Evolutionary conservation across 1,139 yeast species (phyloP).

Genomic region (Yamadazyma aaseri): DNA sequence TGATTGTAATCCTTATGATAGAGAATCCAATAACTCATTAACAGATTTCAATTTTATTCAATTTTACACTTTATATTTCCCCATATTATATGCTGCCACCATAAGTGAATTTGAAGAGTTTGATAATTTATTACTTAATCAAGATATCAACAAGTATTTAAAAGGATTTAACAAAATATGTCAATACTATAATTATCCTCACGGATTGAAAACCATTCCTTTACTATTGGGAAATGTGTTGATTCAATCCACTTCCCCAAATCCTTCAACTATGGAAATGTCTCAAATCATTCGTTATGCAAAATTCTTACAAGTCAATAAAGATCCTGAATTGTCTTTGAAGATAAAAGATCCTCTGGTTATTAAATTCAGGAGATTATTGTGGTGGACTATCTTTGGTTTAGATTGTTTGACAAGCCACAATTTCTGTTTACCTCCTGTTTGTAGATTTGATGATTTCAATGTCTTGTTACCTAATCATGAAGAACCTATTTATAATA

Average conservation of each 20-base stretch:
- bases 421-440: conserved; percentile 57
- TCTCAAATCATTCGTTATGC: conserved; percentile 52
- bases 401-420: conserved; percentile 58
- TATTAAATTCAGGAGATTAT: conserved; percentile 51
- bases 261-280: conserved; percentile 54
- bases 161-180: conserved; percentile 49
- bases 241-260: conserved; percentile 55
- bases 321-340: conserved; percentile 55
- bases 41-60: conserved; percentile 37
- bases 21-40: conserved; percentile 14
- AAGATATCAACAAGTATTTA: conserved; percentile 49
- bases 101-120: conserved; percentile 57
- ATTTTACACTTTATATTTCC: conserved; percentile 48
- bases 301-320: conserved; percentile 53
- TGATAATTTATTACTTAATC: conserved; percentile 45
- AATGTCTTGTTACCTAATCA: conserved; percentile 57
- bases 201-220: conserved; percentile 47
- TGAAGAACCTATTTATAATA: conserved; percentile 35
- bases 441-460: conserved; percentile 53
- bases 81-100: conserved; percentile 52
- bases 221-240: conserved; percentile 51
- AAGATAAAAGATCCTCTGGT: conserved; percentile 47
- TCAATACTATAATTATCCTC: conserved; percentile 52
- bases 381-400: conserved; percentile 69
- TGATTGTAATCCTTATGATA: conserved; percentile 21